Evolutionary conservation across 768 basidiomycete species (phyloP), one percentile per base, ranked within the genome.

Genomic region (Naganishia onofrii): DNA sequence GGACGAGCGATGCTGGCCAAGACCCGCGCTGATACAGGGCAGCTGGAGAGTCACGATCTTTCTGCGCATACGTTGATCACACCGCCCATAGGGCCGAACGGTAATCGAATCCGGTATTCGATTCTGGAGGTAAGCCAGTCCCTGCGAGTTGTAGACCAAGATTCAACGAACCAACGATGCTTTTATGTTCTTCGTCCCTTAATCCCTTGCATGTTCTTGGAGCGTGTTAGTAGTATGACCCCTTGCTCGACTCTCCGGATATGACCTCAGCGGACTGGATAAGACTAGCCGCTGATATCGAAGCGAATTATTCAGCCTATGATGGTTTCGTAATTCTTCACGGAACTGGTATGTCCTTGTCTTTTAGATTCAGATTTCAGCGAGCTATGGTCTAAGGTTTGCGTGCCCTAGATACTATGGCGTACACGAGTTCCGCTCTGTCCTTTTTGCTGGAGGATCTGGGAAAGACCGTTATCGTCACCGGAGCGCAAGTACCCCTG

Each of bases 401-500:
- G 28, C 21, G 3, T 2, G 56, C 21, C 34, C 54, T 64, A 64
- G 75, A 76, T 60, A 76, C 75, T 31, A 76, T 76, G 74, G 70
- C 75, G 0, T 94, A 92, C 80, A 89, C 89, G 9, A 87, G 92
- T 9, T 92, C 91, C 58, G 92, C 93, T 3, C 84, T 95, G 44
- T 90, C 90, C 77, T 97, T 96, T 79, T 81, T 97, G 67, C 84
- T 97, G 8, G 93, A 96, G 81, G 92, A 96, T 73, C 85, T 97
- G 3, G 92, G 92, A 57, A 93, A 92, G 82, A 93, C 91, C 0
- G 89, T 93, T 51, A 92, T 95, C 69, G 74, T 94, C 34, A 95
- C 92, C 0, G 94, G 93, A 15, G 92, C 93, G 0, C 94, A 96
- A 82, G 95, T 97, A 42, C 92, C 94, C 17, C 83, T 93, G 38